These are phyloP conservation scores for Eucalyptus decipiens DNA, from an alignment of 345 rosid genomes.

Conservation along the genomic window DNA sequence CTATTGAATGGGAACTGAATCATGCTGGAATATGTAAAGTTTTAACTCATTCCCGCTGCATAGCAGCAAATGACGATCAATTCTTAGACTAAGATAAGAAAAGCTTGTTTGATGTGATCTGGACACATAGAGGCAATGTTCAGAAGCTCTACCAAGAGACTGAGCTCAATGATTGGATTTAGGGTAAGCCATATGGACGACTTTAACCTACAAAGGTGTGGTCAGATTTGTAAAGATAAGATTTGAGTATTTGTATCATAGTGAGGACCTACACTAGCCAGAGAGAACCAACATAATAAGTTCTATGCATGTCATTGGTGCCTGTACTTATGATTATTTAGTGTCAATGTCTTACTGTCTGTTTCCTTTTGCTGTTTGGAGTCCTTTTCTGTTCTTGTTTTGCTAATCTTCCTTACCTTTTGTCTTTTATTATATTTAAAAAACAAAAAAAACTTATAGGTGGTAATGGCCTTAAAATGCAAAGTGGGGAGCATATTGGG, in stretches of 20 bases:
- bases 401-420: neutral
- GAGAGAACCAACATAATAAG: neutral
- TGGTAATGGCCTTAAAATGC: constrained; percentile 86
- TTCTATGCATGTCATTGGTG: neutral
- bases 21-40: neutral
- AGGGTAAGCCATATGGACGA: neutral
- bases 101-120: neutral
- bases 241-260: neutral
- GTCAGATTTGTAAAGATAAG: neutral
- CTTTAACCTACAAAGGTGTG: neutral
- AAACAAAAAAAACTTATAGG: constrained; percentile 23
- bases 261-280: neutral
- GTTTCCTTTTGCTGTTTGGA: neutral
- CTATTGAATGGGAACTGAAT: neutral
- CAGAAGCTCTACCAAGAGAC: neutral
- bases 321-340: neutral
- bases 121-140: neutral
- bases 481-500: constrained; percentile 67
- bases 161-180: neutral
- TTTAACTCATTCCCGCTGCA: neutral
- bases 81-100: neutral
- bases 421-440: neutral
- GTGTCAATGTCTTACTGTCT: neutral
- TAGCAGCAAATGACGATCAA: neutral
- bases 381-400: neutral